phyloP scores from a whole-genome alignment of 345 rosid species.

The Luvunga scandens region DNA sequence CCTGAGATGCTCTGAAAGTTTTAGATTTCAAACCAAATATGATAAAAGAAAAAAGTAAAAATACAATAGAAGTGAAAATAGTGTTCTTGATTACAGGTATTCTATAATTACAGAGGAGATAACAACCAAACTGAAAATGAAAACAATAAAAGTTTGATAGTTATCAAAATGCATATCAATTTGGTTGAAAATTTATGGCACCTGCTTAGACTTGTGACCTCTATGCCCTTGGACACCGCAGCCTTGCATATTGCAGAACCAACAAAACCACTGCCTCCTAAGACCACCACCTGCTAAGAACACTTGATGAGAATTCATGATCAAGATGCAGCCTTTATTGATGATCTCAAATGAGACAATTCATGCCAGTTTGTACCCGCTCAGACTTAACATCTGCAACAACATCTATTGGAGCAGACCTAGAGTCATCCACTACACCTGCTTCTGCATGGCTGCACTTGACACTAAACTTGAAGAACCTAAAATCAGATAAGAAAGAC shows the following conservation, averaged over 20 bases:
- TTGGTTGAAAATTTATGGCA: constrained; percentile 18
- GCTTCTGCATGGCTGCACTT: constrained; percentile 63
- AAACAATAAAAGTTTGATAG: neutral
- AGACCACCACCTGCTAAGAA: constrained; percentile 70
- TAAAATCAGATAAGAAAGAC: constrained; percentile 20
- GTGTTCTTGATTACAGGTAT: too few relatives aligned
- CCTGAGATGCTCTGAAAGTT: too few relatives aligned
- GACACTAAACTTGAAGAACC: constrained; percentile 54
- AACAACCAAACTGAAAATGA: too few relatives aligned
- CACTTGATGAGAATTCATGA: constrained; percentile 14
- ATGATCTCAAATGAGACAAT: neutral
- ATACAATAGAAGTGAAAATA: too few relatives aligned
- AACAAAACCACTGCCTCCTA: constrained; percentile 89
- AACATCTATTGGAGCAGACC: constrained; percentile 64
- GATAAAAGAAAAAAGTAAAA: too few relatives aligned
- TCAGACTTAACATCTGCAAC: constrained; percentile 74
- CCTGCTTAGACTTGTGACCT: constrained; percentile 92
- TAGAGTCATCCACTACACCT: constrained; percentile 38
- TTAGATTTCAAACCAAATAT: too few relatives aligned
- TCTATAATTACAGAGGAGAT: too few relatives aligned
- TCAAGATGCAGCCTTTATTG: constrained; percentile 1
- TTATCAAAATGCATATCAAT: constrained; percentile 11
- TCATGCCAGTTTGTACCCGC: constrained; percentile 42
- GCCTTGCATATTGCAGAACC: constrained; percentile 96
- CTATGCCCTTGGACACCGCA: constrained; percentile 79